Evolutionary conservation across 2,329 filamentous ascomycete genomes (phyloP).

Genomic region (Pestalotiopsis sp.): DNA sequence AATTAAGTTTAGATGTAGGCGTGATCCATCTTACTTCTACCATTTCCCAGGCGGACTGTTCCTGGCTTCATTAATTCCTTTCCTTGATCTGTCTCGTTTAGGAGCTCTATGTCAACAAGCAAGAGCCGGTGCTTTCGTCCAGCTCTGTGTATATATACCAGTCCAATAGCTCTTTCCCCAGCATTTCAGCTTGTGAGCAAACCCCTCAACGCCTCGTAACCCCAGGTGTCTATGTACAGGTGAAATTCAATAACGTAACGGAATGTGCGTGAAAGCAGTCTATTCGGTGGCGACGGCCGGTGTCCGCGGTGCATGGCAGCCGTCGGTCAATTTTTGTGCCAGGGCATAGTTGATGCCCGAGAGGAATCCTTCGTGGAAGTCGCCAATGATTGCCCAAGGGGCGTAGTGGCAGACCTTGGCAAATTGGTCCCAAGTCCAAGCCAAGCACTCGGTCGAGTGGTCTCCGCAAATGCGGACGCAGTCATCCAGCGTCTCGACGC

Average conservation of each 20-base stretch:
- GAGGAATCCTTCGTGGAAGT: slow-evolving; percentile 32
- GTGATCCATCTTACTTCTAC: slow-evolving; percentile 3
- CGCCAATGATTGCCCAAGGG: slow-evolving; percentile 53
- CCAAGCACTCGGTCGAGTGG: slow-evolving; percentile 44
- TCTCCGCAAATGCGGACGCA: slow-evolving; percentile 46
- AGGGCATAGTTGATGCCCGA: slow-evolving; percentile 41
- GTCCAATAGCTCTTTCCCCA: neutral
- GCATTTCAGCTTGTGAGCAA: neutral
- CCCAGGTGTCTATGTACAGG: slow-evolving; percentile 4
- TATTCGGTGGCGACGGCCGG: slow-evolving; percentile 9
- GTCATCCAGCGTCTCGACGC: slow-evolving; percentile 40
- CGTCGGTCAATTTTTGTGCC: slow-evolving; percentile 25
- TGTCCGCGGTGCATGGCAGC: slow-evolving; percentile 26
- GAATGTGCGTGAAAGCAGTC: neutral
- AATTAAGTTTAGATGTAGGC: slow-evolving; percentile 2
- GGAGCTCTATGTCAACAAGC: slow-evolving; percentile 4
- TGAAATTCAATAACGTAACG: neutral
- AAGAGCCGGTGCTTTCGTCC: neutral
- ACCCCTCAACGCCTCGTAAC: slow-evolving; percentile 4
- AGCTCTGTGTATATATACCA: slow-evolving; percentile 5
- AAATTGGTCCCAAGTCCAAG: slow-evolving; percentile 52
- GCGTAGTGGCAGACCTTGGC: slow-evolving; percentile 44
- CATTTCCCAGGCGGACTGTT: neutral
- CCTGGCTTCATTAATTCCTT: slow-evolving; percentile 10
- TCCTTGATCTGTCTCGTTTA: neutral